Conservation (phyloP, 345 rosid genomes). For the Tarenaya hassleriana region DNA sequence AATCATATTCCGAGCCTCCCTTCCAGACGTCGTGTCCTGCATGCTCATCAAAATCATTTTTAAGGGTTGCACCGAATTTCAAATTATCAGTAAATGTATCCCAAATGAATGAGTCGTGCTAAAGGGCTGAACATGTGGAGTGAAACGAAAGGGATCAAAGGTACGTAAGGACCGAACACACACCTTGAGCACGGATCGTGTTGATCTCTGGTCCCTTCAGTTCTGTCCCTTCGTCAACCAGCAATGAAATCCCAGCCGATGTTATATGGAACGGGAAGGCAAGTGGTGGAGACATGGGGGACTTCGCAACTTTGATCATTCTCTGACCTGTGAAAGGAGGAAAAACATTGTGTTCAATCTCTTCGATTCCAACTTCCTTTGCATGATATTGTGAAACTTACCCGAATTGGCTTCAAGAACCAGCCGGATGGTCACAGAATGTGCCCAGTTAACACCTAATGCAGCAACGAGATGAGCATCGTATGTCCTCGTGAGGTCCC, state of each 20-base stretch:
- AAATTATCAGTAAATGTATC: too few species aligned
- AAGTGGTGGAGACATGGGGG: slow-evolving; percentile 72
- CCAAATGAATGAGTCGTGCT: too few species aligned
- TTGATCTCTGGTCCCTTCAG: slow-evolving; percentile 54
- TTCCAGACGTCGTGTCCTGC: too few species aligned
- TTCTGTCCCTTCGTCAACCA: slow-evolving; percentile 53
- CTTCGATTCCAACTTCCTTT: too few species aligned
- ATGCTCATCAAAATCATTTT: too few species aligned
- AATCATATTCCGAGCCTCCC: too few species aligned
- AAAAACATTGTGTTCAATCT: not conserved
- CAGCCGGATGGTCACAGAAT: slow-evolving; percentile 69
- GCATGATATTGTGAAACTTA: too few species aligned
- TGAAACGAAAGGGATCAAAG: too few species aligned
- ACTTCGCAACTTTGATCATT: slow-evolving; percentile 71
- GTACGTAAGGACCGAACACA: not conserved
- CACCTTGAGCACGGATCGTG: slow-evolving; percentile 48
- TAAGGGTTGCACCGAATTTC: too few species aligned
- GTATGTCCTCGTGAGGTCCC: slow-evolving; percentile 11
- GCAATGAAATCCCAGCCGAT: slow-evolving; percentile 55
- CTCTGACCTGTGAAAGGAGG: slow-evolving; percentile 54
- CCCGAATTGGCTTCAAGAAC: slow-evolving; percentile 78
- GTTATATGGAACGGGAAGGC: slow-evolving; percentile 67
- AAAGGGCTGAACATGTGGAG: too few species aligned
- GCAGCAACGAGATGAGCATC: slow-evolving; percentile 80
- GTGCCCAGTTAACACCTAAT: slow-evolving; percentile 80